Evolutionary conservation across 192 early-diverging fungal species (phyloP), one percentile per base, ranked within the genome.

Genomic region (Entomortierella beljakovae): DNA sequence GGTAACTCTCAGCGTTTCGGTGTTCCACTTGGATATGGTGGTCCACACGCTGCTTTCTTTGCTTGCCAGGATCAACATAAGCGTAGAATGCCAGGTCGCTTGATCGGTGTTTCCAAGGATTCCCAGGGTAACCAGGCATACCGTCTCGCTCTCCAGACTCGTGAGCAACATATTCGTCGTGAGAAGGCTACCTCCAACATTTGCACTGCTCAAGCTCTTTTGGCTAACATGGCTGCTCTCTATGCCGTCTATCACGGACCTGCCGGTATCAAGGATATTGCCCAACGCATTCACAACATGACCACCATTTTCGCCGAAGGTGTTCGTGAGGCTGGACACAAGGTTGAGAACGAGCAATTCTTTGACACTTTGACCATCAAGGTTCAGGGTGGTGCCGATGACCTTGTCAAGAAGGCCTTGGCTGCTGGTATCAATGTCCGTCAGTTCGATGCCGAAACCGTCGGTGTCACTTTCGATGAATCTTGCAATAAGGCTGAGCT

Each of bases 211-310:
- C 98, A 99, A 83, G 98, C 97, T 34, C 89, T 99, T 58, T 87
- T 99, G 57, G 98, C 98, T 61, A 99, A 99, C 89, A 98, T 99
- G 97, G 89, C 96, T 34, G 98, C 96, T 51, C 98, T 99, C 94
- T 99, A 99, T 72, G 95, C 94, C 29, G 94, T 99, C 55, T 99
- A 98, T 86, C 98, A 99, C 80, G 98, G 98, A 48, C 97, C 98
- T 33, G 82, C 92, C 81, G 97, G 98, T 37, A 87, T 99, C 61
- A 87, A 86, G 68, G 88, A 87, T 22, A 98, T 98, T 81, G 97
- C 96, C 40, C 87, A 94, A 74, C 93, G 96, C 59, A 92, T 99
- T 61, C 96, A 99, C 85, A 91, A 92, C 85, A 87, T 98, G 76
- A 95, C 98, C 9, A 79, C 85, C 49, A 81, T 94, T 26, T 84